Conservation (phyloP, 495 filamentous ascomycete genomes). For the Talaromyces borbonicus region DNA sequence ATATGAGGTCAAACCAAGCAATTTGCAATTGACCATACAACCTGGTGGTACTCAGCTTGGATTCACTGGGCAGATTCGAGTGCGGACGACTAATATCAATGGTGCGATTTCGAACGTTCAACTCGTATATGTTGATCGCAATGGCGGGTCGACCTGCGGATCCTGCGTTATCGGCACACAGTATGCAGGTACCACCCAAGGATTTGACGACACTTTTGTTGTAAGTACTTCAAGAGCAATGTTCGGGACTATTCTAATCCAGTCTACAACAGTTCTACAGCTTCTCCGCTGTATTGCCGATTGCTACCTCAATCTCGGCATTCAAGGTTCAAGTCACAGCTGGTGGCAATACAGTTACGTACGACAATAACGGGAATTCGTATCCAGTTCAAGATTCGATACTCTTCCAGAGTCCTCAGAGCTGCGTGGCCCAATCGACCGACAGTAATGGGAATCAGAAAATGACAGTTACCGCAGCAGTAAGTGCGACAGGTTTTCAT, state of each 20-base stretch:
- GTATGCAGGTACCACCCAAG: constrained; percentile 35
- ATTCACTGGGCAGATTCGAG: constrained; percentile 30
- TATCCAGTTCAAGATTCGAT: constrained; percentile 27
- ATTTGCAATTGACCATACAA: constrained; percentile 27
- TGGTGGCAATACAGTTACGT: constrained; percentile 15
- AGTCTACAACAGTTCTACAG: constrained; percentile 22
- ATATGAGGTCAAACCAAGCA: constrained; percentile 49
- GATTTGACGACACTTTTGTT: constrained; percentile 50
- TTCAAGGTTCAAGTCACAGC: constrained; percentile 24
- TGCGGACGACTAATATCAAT: constrained; percentile 23
- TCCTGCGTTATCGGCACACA: constrained; percentile 34
- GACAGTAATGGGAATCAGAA: constrained; percentile 9
- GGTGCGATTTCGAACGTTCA: constrained; percentile 20
- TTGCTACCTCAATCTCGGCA: constrained; percentile 25
- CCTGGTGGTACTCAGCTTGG: constrained; percentile 20
- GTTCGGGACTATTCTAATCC: not conserved
- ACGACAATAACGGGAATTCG: constrained; percentile 26
- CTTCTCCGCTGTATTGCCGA: constrained; percentile 20
- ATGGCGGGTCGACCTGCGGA: constrained; percentile 19
- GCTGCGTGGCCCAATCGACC: constrained; percentile 18
- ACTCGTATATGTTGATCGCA: constrained; percentile 24
- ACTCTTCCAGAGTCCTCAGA: constrained; percentile 27
- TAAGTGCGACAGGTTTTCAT: constrained; percentile 15
- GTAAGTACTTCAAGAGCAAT: constrained; percentile 20
- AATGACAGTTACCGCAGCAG: constrained; percentile 26